phyloP scores from a whole-genome alignment of 2,329 filamentous ascomycete species.

The Penicillium psychrosexuale region DNA sequence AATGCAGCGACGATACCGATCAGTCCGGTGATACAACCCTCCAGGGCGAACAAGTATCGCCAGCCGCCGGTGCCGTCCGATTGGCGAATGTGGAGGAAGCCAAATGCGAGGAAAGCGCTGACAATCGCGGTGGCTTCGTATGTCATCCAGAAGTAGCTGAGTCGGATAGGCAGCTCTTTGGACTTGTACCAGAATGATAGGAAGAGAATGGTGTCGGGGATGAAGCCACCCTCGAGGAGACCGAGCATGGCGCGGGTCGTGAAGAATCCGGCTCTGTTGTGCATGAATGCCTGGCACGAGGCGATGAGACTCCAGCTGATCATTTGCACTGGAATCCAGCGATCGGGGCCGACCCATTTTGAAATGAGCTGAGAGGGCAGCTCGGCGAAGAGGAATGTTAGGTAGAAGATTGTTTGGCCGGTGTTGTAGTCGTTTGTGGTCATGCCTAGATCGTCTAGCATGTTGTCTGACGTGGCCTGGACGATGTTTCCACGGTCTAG shows the following conservation, averaged over 20 bases:
- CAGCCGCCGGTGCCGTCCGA: slow-evolving; percentile 41
- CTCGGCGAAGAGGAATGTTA: slow-evolving; percentile 48
- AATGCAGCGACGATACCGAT: slow-evolving; percentile 57
- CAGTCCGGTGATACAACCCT: slow-evolving; percentile 50
- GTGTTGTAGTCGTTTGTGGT: slow-evolving; percentile 47
- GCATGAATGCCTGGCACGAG: slow-evolving; percentile 50
- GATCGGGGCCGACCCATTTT: slow-evolving; percentile 58
- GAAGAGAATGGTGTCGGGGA: slow-evolving; percentile 51
- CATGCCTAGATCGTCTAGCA: slow-evolving; percentile 53
- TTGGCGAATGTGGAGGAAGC: slow-evolving; percentile 41
- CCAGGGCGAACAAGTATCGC: slow-evolving; percentile 44
- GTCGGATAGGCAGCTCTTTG: slow-evolving; percentile 63
- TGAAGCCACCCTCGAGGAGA: slow-evolving; percentile 54
- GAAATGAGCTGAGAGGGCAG: slow-evolving; percentile 60
- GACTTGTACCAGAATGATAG: slow-evolving; percentile 74
- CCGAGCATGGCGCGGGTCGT: slow-evolving; percentile 48
- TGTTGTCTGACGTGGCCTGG: slow-evolving; percentile 61
- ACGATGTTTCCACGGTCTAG: slow-evolving; percentile 61
- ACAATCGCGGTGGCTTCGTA: slow-evolving; percentile 51
- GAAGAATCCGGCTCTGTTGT: slow-evolving; percentile 44
- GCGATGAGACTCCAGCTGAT: slow-evolving; percentile 56
- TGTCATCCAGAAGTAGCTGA: slow-evolving; percentile 69
- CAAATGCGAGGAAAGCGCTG: slow-evolving; percentile 48
- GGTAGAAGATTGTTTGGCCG: slow-evolving; percentile 41
- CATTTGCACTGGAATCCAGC: slow-evolving; percentile 61